Percentiles rank a stretch among this genome's conserved stretches.
Evolutionary conservation across 192 early-diverging fungal species (phyloP).

Genomic region (Backusella psychrophila): DNA sequence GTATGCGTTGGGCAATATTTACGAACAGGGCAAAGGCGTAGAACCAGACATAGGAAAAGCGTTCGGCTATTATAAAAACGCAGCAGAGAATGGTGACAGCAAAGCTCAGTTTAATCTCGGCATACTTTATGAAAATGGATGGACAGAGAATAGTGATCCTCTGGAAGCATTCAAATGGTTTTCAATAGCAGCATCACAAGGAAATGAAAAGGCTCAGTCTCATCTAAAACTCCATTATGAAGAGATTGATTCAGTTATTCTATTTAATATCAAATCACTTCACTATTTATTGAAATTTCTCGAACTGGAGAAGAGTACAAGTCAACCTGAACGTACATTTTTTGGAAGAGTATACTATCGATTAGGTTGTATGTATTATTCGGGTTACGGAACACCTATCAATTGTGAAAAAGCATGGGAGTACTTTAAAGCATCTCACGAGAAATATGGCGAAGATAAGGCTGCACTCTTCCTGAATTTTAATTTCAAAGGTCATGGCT

Average conservation of each 20-base stretch:
- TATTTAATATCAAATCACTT: not conserved
- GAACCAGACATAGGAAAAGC: not conserved
- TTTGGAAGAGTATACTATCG: not conserved
- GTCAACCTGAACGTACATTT: not conserved
- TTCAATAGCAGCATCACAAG: not conserved
- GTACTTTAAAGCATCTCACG: too few relatives aligned
- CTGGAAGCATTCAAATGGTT: too few relatives aligned
- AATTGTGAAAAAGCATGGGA: not conserved
- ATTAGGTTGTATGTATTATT: not conserved
- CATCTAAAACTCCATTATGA: not conserved
- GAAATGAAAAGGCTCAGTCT: not conserved
- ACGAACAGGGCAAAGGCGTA: not conserved
- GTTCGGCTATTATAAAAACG: too few relatives aligned
- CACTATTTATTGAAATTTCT: not conserved
- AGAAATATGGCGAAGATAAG: too few relatives aligned
- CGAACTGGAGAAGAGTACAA: not conserved
- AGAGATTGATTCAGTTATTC: not conserved
- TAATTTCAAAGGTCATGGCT: too few relatives aligned
- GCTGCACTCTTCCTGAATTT: not conserved
- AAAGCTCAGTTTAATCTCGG: too few relatives aligned
- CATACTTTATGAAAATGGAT: accelerated
- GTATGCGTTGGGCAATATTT: not conserved
- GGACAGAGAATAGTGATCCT: accelerated
- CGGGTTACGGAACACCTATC: too few relatives aligned
- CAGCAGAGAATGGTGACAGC: too few relatives aligned